A percentile compares a stretch with the other conserved stretches of the same genome.
Evolutionary conservation across 352 stramenopile genomes (phyloP).

Genomic region (Phytophthora tentaculata): DNA sequence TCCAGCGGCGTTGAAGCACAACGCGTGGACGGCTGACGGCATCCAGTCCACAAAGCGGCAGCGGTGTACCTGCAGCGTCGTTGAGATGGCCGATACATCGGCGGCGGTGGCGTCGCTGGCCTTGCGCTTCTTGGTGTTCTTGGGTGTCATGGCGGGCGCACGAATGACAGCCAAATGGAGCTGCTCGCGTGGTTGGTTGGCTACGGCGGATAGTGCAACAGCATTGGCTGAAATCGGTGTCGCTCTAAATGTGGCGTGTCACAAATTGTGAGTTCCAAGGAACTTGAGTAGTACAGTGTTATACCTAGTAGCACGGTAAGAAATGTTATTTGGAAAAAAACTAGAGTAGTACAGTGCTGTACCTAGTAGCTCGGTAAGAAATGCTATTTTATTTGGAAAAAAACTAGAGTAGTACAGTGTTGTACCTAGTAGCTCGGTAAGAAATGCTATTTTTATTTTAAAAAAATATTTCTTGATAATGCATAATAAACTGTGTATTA

Average conservation of each 20-base stretch:
- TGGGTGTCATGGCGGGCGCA: constrained; percentile 16
- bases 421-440: too few relatives aligned
- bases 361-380: too few relatives aligned
- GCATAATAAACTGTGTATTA: too few relatives aligned
- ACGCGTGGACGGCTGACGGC: constrained; percentile 68
- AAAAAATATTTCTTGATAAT: too few relatives aligned
- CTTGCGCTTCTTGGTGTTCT: constrained; percentile 70
- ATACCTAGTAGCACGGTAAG: too few relatives aligned
- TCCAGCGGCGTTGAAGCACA: constrained; percentile 63
- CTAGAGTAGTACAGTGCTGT: too few relatives aligned
- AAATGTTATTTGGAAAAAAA: too few relatives aligned
- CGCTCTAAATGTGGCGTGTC: not conserved
- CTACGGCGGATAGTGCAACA: constrained; percentile 1
- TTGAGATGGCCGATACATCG: not conserved
- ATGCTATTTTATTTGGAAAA: too few relatives aligned
- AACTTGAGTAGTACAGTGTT: too few relatives aligned
- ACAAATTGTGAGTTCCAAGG: too few relatives aligned
- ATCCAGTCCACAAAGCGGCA: constrained; percentile 90
- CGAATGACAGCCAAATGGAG: constrained; percentile 15
- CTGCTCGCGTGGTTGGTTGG: constrained; percentile 24
- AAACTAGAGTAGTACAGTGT: too few relatives aligned
- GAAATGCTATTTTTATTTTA: too few relatives aligned
- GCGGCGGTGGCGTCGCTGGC: not conserved
- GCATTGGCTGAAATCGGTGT: not conserved
- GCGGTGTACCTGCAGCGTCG: constrained; percentile 69